Conservation (phyloP, 768 basidiomycete species). For the Leucocoprinus birnbaumii region DNA sequence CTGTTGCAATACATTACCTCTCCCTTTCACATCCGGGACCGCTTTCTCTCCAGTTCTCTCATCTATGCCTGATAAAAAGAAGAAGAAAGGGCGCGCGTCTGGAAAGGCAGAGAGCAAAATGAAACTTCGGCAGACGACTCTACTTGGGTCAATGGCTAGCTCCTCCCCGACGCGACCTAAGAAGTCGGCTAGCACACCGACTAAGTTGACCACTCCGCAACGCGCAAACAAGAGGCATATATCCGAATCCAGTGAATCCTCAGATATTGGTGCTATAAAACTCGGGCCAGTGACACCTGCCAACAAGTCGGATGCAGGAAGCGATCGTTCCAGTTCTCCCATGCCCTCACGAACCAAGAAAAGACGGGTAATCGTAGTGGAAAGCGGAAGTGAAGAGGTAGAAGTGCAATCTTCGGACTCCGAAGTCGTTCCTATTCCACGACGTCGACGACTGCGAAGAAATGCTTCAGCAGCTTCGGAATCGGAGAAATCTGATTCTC, state of each 20-base stretch:
- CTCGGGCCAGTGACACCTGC: slow-evolving; percentile 36
- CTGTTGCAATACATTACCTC: background rate
- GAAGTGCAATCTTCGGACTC: background rate
- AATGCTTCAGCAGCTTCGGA: background rate
- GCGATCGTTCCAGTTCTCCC: slow-evolving; percentile 6
- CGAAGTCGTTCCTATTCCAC: background rate
- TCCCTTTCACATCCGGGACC: background rate
- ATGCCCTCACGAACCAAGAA: slow-evolving; percentile 10
- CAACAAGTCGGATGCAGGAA: slow-evolving; percentile 14
- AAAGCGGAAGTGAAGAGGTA: slow-evolving; percentile 12
- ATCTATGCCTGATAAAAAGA: background rate
- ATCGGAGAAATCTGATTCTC: background rate
- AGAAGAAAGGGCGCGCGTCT: slow-evolving; percentile 3
- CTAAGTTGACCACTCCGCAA: background rate
- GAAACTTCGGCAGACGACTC: slow-evolving; percentile 40
- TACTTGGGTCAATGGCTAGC: slow-evolving; percentile 24
- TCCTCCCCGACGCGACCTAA: slow-evolving; percentile 15
- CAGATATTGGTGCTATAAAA: slow-evolving; percentile 48
- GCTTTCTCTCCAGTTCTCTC: background rate
- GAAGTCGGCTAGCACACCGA: background rate
- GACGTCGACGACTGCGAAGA: slow-evolving; percentile 15
- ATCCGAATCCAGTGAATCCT: slow-evolving; percentile 24
- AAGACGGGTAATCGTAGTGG: slow-evolving; percentile 9
- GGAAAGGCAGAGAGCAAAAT: slow-evolving; percentile 18
- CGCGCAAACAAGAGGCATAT: slow-evolving; percentile 12